Evolutionary conservation across 2,329 filamentous ascomycete genomes (phyloP), one percentile per base, ranked within the genome.

Genomic region (Endothia cerciana): DNA sequence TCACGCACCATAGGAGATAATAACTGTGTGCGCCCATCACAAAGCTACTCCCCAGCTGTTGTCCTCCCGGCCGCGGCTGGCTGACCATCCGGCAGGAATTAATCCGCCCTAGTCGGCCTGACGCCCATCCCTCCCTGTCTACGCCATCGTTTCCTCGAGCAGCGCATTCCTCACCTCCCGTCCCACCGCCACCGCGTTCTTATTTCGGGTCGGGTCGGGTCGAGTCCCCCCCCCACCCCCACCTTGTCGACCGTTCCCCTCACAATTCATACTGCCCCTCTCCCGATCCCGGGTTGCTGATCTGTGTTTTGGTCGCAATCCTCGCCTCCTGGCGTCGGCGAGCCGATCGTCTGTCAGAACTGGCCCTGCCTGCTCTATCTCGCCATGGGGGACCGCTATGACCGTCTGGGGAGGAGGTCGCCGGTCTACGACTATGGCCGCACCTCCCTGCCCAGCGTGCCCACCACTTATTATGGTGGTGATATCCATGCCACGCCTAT

Each of bases 401-500:
- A 80, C 63, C 65, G 74, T 61, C 74, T 76, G 60, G 75, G 81
- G 67, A 78, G 79, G 65, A 79, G 82, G 68, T 81, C 83, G 65
- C 73, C 73, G 3, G 72, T 77, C 11, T 77, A 77, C 73, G 84
- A 82, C 70, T 83, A 85, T 58, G 84, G 82, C 64, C 81, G 85
- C 65, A 76, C 83, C 59, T 87, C 85, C 36, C 74, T 87, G 73
- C 85, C 85, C 22, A 69, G 71, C 58, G 65, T 68, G 63, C 51
- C 61, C 28, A 66, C 53, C 30, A 78, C 81, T 58, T 76, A 81
- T 65, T 85, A 86, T 69, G 78, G 79, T 66, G 81, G 83, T 62
- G 85, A 88, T 71, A 78, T 85, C 65, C 84, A 88, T 69, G 80
- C 82, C 69, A 77, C 85, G 72, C 84, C 85, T 22, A 75, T 79